Conservation (phyloP, 352 stramenopile species). For the Phytophthora pluvialis region DNA sequence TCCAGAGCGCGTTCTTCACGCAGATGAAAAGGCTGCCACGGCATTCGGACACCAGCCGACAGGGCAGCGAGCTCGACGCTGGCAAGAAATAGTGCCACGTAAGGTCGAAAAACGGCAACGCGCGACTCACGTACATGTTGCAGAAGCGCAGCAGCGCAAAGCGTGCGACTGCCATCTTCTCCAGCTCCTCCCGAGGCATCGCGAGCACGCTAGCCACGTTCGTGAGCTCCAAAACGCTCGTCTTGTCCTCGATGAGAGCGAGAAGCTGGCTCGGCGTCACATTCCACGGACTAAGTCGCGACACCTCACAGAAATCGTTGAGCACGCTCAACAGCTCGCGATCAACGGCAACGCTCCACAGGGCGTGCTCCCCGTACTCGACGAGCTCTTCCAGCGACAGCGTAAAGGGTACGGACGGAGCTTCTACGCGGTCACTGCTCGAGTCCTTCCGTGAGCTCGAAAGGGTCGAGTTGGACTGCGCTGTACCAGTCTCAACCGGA, state of each 20-base stretch:
- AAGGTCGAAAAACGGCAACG: slow-evolving; percentile 80
- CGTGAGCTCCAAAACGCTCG: slow-evolving; percentile 20
- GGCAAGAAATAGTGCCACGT: slow-evolving; percentile 78
- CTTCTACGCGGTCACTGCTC: background rate
- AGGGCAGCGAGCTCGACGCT: slow-evolving; percentile 35
- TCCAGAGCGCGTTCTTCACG: slow-evolving; percentile 87
- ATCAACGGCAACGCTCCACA: slow-evolving; percentile 55
- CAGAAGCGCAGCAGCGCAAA: slow-evolving; percentile 75
- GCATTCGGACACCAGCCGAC: slow-evolving; percentile 61
- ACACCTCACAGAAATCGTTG: slow-evolving; percentile 64
- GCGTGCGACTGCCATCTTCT: slow-evolving; percentile 51
- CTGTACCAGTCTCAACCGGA: background rate
- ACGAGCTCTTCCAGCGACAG: slow-evolving; percentile 34
- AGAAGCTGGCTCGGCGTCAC: slow-evolving; percentile 48
- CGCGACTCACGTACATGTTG: slow-evolving; percentile 74
- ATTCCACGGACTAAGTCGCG: slow-evolving; percentile 70
- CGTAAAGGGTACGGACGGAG: background rate
- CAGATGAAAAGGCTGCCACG: slow-evolving; percentile 72
- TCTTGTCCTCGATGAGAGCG: slow-evolving; percentile 38
- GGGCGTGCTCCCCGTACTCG: slow-evolving; percentile 34
- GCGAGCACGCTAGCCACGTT: slow-evolving; percentile 13
- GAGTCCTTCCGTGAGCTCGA: too few relatives aligned
- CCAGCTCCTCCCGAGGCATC: slow-evolving; percentile 12
- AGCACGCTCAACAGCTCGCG: slow-evolving; percentile 45
- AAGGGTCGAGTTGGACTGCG: background rate